Evolutionary conservation across 768 basidiomycete genomes (phyloP).

Genomic region (Naganishia vaughanmartiniae): DNA sequence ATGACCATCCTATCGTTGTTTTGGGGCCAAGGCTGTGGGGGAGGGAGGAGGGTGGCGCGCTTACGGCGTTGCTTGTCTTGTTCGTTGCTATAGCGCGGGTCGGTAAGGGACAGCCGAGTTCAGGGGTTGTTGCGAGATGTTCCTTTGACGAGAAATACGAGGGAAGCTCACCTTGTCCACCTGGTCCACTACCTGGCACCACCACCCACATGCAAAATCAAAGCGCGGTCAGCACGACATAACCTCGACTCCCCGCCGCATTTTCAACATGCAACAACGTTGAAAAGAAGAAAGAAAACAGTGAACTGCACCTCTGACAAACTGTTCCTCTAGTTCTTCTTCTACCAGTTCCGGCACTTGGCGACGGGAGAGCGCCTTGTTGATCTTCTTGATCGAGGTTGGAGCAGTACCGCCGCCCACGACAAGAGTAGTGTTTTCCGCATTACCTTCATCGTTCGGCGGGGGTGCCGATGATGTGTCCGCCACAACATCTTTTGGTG

Average conservation of each 20-base stretch:
- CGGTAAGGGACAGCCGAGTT: background rate
- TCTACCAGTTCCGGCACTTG: slow-evolving; percentile 68
- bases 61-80: slow-evolving; percentile 68
- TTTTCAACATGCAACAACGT: too few relatives aligned
- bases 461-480: background rate
- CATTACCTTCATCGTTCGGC: background rate
- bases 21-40: background rate
- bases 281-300: background rate
- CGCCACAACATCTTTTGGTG: background rate
- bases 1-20: too few relatives aligned
- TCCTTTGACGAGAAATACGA: too few relatives aligned
- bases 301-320: slow-evolving; percentile 66
- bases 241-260: too few relatives aligned
- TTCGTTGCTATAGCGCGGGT: slow-evolving; percentile 63
- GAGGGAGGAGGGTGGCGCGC: background rate
- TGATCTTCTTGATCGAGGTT: slow-evolving; percentile 48
- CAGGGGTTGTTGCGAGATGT: too few relatives aligned
- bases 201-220: slow-evolving; percentile 5
- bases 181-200: slow-evolving; percentile 75
- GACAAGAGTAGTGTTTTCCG: too few relatives aligned
- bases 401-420: slow-evolving; percentile 25
- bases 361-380: slow-evolving; percentile 38
- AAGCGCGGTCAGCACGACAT: too few relatives aligned
- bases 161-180: slow-evolving; percentile 64
- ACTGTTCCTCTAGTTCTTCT: slow-evolving; percentile 78